A percentile compares a stretch with the other conserved stretches of the same genome.
These are phyloP conservation scores for Trametes elegans DNA, from an alignment of 768 basidiomycete species.

Conservation along the genomic window DNA sequence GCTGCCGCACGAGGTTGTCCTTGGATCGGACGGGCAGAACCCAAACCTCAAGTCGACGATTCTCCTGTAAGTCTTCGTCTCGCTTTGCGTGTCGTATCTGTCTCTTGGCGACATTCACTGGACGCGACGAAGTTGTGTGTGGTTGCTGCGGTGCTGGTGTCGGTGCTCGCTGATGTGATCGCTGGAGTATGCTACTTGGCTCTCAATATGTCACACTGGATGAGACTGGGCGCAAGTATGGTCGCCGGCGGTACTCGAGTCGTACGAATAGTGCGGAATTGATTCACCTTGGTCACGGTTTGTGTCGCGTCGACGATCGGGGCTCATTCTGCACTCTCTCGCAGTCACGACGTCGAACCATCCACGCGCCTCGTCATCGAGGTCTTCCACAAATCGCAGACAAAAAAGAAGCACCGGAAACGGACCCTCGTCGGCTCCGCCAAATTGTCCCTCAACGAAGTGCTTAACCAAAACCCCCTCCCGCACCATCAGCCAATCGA, in stretches of 20 bases:
- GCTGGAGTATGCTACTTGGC: too few relatives aligned
- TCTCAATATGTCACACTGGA: too few relatives aligned
- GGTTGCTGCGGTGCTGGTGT: too few relatives aligned
- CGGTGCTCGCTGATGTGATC: too few relatives aligned
- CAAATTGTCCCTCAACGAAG: constrained; percentile 49
- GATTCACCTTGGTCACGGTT: too few relatives aligned
- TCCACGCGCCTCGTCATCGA: constrained; percentile 49
- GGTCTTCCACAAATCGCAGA: constrained; percentile 55
- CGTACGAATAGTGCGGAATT: too few relatives aligned
- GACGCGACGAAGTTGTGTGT: too few relatives aligned
- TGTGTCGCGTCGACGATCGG: not conserved
- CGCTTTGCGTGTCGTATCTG: not conserved
- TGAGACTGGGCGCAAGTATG: too few relatives aligned
- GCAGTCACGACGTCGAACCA: constrained; percentile 40
- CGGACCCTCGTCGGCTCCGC: constrained; percentile 53
- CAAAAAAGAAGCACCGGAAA: constrained; percentile 62
- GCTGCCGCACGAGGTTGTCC: constrained; percentile 48
- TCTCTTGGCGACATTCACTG: not conserved
- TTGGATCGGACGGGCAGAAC: constrained; percentile 71
- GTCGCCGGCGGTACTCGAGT: too few relatives aligned
- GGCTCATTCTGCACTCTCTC: not conserved
- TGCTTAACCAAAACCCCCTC: constrained; percentile 46
- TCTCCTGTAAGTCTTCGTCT: constrained; percentile 45
- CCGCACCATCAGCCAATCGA: constrained; percentile 12
- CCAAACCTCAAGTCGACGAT: constrained; percentile 58